Percentiles rank a stretch among this genome's conserved stretches.
Conservation (phyloP, 257 asterid genomes). For the Henckelia pumila region DNA sequence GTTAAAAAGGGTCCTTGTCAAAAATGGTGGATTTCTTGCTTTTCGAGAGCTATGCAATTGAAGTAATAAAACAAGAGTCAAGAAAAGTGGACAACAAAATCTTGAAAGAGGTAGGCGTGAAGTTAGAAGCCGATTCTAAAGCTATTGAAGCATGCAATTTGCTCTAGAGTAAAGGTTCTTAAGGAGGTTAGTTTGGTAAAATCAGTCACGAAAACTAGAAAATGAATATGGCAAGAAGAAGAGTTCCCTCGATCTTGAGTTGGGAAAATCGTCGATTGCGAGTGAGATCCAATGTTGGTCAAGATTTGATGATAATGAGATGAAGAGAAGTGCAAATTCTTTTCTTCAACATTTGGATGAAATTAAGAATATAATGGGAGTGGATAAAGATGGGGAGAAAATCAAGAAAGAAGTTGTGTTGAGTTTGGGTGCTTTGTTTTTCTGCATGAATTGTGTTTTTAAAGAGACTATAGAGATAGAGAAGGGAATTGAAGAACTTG, state of each 20-base stretch:
- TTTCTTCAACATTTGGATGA: conserved; percentile 45
- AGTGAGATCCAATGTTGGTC: conserved; percentile 17
- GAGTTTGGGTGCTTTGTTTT: conserved; percentile 62
- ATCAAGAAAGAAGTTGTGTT: conserved; percentile 33
- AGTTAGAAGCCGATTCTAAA: conserved; percentile 49
- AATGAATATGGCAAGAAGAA: conserved; percentile 50
- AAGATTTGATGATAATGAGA: conserved; percentile 27
- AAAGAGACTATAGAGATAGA: conserved; percentile 64
- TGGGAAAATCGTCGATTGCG: conserved; percentile 38
- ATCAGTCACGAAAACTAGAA: conserved; percentile 41
- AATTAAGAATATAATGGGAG: conserved; percentile 28
- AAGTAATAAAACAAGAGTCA: conserved; percentile 48
- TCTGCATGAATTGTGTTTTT: conserved; percentile 52
- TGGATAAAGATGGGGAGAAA: conserved; percentile 30
- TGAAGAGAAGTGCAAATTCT: conserved; percentile 28
- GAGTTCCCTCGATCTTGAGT: conserved; percentile 47
- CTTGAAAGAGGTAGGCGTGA: conserved; percentile 37
- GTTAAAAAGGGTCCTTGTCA: conserved; percentile 44
- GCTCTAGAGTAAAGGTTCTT: conserved; percentile 44
- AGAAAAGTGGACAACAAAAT: conserved; percentile 25
- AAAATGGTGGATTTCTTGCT: conserved; percentile 53
- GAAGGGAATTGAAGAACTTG: conserved; percentile 54
- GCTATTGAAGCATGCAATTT: conserved; percentile 36
- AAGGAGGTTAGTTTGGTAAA: conserved; percentile 52
- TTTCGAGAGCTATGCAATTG: conserved; percentile 45